These are phyloP conservation scores for Aulographum hederae DNA, from an alignment of 2,329 filamentous ascomycete species.

Conservation along the genomic window DNA sequence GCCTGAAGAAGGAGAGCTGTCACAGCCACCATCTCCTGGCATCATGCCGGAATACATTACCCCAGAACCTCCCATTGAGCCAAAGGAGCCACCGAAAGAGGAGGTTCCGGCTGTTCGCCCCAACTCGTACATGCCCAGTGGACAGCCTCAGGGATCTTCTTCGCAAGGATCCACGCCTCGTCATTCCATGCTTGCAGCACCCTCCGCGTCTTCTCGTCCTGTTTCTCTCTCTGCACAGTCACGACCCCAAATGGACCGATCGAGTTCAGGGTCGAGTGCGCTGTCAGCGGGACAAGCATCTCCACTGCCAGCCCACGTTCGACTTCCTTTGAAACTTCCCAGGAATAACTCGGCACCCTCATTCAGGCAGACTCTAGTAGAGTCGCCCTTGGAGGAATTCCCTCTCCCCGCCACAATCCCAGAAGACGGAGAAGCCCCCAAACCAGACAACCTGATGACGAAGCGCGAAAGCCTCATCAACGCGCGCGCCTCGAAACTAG, in stretches of 20 bases:
- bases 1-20: slow-evolving; percentile 46
- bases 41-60: slow-evolving; percentile 17
- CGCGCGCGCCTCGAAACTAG: neutral
- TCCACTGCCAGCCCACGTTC: neutral
- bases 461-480: neutral
- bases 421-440: neutral
- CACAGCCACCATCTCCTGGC: slow-evolving; percentile 26
- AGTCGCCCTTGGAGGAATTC: neutral
- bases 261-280: slow-evolving; percentile 1
- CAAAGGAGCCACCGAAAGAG: slow-evolving; percentile 2
- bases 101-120: neutral
- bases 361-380: neutral
- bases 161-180: neutral
- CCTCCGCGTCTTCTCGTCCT: neutral
- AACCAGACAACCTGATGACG: neutral
- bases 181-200: neutral
- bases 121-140: neutral
- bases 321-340: neutral
- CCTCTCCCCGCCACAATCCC: neutral
- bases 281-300: neutral
- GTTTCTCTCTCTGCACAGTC: neutral
- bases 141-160: neutral
- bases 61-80: slow-evolving; percentile 28
- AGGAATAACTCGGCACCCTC: neutral
- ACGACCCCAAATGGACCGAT: neutral